phyloP scores from a whole-genome alignment of 192 early-diverging fungal genomes.

The Dissophora ornata region DNA sequence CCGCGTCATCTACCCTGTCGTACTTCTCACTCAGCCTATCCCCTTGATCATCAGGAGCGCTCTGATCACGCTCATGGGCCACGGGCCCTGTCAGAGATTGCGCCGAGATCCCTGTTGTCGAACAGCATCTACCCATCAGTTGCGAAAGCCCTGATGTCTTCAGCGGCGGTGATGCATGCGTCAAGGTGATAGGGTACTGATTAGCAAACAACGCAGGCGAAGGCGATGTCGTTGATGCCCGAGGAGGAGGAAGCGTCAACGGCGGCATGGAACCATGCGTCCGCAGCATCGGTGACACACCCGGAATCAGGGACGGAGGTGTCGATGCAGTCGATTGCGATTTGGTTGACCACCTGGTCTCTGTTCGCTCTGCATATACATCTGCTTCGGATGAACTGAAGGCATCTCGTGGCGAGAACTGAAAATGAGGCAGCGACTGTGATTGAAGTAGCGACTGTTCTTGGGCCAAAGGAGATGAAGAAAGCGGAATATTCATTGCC shows the following conservation, averaged over 20 bases:
- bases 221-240: neutral
- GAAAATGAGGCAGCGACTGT: constrained; percentile 22
- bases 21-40: too few species aligned
- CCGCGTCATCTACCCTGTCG: too few species aligned
- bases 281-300: neutral
- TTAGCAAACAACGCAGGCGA: too few species aligned
- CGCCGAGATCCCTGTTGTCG: neutral
- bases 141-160: constrained; percentile 21
- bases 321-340: neutral
- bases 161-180: neutral
- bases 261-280: neutral
- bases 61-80: too few species aligned
- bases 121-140: constrained; percentile 10
- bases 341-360: neutral
- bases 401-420: constrained; percentile 5
- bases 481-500: constrained; percentile 15
- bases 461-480: constrained; percentile 18
- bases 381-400: constrained; percentile 3
- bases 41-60: too few species aligned
- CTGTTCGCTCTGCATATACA: neutral
- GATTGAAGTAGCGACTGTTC: constrained; percentile 22
- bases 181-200: too few species aligned
- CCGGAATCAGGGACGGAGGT: neutral
- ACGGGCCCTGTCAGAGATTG: neutral
- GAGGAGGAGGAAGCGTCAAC: constrained; percentile 7